Evolutionary conservation across 176 grass and related monocot species (phyloP).

Genomic region (Melocanna baccifera): DNA sequence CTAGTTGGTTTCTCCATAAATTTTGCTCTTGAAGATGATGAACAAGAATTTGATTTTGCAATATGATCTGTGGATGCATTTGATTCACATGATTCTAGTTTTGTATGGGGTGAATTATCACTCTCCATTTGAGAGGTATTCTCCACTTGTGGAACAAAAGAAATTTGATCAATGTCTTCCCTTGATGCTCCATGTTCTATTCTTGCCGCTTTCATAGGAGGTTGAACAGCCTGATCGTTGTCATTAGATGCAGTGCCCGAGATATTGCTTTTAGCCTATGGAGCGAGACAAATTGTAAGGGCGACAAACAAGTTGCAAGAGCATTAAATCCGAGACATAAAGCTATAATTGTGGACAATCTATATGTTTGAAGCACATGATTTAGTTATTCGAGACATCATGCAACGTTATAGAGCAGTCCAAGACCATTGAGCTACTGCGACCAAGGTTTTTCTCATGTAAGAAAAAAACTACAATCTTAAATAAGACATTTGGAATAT

Average conservation of each 20-base stretch:
- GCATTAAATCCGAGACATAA: constrained; percentile 24
- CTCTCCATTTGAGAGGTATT: constrained; percentile 13
- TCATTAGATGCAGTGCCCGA: constrained; percentile 24
- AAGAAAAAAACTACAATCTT: constrained; percentile 6
- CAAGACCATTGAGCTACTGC: constrained; percentile 8
- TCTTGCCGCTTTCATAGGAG: constrained; percentile 23
- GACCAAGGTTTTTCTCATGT: constrained; percentile 9
- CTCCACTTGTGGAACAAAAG: constrained; percentile 10
- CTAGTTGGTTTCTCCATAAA: constrained; percentile 44
- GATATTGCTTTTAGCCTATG: constrained; percentile 35
- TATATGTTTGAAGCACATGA: constrained; percentile 1
- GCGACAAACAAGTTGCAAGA: constrained; percentile 11
- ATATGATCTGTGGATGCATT: constrained; percentile 35
- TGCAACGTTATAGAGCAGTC: neutral
- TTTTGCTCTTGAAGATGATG: constrained; percentile 39
- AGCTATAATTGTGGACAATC: constrained; percentile 12
- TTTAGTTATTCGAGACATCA: neutral
- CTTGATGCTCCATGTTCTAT: constrained; percentile 14
- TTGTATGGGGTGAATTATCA: neutral
- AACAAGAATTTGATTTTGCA: constrained; percentile 36
- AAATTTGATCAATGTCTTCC: constrained; percentile 28
- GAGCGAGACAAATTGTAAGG: constrained; percentile 20
- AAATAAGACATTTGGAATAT: constrained; percentile 21
- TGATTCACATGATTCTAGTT: constrained; percentile 39
- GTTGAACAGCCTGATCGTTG: constrained; percentile 30